phyloP scores from a whole-genome alignment of 2,329 filamentous ascomycete species.

The Dryadomyces quercus-mongolicae region DNA sequence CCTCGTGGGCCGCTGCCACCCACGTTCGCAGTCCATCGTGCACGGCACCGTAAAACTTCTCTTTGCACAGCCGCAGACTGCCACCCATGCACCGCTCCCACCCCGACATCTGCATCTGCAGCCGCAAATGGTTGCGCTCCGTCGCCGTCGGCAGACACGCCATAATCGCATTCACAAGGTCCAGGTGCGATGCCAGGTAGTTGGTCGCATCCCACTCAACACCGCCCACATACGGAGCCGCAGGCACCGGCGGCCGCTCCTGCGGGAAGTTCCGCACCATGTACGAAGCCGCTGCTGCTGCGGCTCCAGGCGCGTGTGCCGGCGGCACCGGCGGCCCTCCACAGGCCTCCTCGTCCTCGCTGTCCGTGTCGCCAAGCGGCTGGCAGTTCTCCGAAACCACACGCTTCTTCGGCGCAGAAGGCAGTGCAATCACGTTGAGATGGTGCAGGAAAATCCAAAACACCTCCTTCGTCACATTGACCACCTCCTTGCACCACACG shows the following conservation, averaged over 20 bases:
- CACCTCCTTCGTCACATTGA: constrained; percentile 90
- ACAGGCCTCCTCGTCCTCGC: neutral
- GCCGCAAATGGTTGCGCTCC: constrained; percentile 68
- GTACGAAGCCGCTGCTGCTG: constrained; percentile 38
- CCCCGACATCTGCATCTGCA: constrained; percentile 67
- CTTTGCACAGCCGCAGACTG: constrained; percentile 82
- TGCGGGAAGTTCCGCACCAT: constrained; percentile 68
- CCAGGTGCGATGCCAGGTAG: constrained; percentile 84
- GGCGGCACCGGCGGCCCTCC: constrained; percentile 19
- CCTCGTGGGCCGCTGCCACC: constrained; percentile 76
- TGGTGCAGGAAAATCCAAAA: constrained; percentile 99
- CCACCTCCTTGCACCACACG: constrained; percentile 86
- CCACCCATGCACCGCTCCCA: constrained; percentile 85
- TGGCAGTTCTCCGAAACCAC: neutral
- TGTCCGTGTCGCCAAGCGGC: neutral
- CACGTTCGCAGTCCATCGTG: constrained; percentile 83
- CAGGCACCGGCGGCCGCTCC: constrained; percentile 79
- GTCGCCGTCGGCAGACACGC: constrained; percentile 60
- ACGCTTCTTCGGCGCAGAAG: constrained; percentile 16
- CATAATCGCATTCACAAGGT: constrained; percentile 82
- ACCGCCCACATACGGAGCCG: constrained; percentile 89
- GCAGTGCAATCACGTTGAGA: constrained; percentile 69
- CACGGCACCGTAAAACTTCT: constrained; percentile 90
- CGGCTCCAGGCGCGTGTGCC: constrained; percentile 18
- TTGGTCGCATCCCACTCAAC: constrained; percentile 99